These are phyloP conservation scores for Amaranthus cruentus DNA, from an alignment of 148 eudicot genomes.

Conservation along the genomic window DNA sequence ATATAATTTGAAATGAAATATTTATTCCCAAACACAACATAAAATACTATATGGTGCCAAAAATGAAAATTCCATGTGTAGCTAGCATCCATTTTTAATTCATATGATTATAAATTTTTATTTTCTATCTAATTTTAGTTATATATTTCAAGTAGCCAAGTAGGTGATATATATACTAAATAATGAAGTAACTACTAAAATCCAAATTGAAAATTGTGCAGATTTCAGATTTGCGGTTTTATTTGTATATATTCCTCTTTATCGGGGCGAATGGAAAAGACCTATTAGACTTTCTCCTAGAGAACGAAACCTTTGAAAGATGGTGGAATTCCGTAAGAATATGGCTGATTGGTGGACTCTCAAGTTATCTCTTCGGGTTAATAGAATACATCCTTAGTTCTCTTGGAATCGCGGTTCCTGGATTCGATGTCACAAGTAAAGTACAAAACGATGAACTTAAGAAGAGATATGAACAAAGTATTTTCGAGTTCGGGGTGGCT, in stretches of 20 bases:
- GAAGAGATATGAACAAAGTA: constrained; percentile 52
- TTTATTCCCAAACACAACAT: too few relatives aligned
- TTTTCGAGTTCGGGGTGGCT: constrained; percentile 47
- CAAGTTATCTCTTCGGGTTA: constrained; percentile 34
- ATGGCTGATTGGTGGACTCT: constrained; percentile 48
- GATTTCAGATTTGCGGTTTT: constrained; percentile 38
- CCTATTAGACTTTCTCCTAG: constrained; percentile 31
- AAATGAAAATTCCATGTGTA: too few relatives aligned
- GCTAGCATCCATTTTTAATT: too few relatives aligned
- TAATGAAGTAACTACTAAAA: too few relatives aligned
- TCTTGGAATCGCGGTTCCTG: constrained; percentile 33
- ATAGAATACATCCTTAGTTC: constrained; percentile 28
- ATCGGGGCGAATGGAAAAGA: constrained; percentile 47
- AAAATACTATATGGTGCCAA: too few relatives aligned
- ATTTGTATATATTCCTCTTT: constrained; percentile 42
- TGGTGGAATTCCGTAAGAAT: constrained; percentile 72
- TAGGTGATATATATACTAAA: too few relatives aligned
- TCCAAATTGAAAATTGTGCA: constrained; percentile 8
- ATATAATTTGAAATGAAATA: too few relatives aligned
- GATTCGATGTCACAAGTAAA: constrained; percentile 54
- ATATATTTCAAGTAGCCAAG: too few relatives aligned
- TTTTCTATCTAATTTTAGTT: too few relatives aligned
- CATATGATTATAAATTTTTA: too few relatives aligned
- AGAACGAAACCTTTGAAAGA: constrained; percentile 31
- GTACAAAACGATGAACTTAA: constrained; percentile 35